Evolutionary conservation across 2,329 filamentous ascomycete genomes (phyloP).

Genomic region (Rosellinia necatrix): DNA sequence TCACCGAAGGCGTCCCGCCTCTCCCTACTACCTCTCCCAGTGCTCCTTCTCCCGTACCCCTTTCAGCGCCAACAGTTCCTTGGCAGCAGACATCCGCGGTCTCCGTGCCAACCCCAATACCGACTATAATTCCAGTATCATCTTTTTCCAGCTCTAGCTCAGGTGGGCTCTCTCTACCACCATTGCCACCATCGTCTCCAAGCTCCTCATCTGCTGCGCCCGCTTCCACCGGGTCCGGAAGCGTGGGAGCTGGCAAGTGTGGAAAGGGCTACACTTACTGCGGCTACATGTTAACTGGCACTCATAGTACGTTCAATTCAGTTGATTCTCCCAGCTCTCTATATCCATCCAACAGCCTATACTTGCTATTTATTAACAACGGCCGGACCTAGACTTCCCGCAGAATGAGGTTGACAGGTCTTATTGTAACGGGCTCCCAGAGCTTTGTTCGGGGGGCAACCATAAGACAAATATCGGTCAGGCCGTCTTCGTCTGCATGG

Average conservation of each 20-base stretch:
- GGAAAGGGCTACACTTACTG: conserved; percentile 43
- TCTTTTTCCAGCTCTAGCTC: not conserved
- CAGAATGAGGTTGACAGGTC: conserved; percentile 35
- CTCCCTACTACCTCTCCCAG: not conserved
- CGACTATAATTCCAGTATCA: not conserved
- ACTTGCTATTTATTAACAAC: not conserved
- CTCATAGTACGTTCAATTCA: conserved; percentile 36
- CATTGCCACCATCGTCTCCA: conserved; percentile 1
- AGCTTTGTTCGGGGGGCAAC: conserved; percentile 34
- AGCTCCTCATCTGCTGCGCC: conserved; percentile 3
- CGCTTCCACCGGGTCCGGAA: conserved; percentile 18
- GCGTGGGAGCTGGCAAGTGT: conserved; percentile 33
- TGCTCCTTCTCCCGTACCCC: conserved; percentile 13
- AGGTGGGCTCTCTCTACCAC: conserved; percentile 6
- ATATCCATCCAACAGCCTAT: too few relatives aligned
- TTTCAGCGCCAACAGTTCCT: conserved; percentile 18
- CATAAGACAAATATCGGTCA: conserved; percentile 36
- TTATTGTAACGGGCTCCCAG: conserved; percentile 37
- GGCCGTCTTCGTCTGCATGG: conserved; percentile 41
- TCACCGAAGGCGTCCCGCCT: conserved; percentile 9
- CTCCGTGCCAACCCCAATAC: not conserved
- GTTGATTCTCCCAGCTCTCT: not conserved
- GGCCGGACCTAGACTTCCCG: conserved; percentile 34
- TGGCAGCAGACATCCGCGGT: conserved; percentile 14
- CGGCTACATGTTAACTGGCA: conserved; percentile 38